Conservation (phyloP, 768 basidiomycete species). For the Boletus subcaerulescens region DNA sequence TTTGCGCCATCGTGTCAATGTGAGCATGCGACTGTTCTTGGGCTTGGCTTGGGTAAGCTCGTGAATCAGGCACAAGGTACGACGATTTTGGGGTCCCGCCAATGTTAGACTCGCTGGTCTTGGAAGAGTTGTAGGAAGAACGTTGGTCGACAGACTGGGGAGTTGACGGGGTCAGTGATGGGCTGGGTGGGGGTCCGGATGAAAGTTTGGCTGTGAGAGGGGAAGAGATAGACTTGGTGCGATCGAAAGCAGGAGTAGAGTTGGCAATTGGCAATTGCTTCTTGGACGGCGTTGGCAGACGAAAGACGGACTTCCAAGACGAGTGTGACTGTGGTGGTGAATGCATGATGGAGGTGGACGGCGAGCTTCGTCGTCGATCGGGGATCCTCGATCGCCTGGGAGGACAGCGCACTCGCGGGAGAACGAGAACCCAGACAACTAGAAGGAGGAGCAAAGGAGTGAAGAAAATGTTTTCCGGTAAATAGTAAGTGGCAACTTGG, state of each 20-base stretch:
- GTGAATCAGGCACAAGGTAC: slow-evolving; percentile 30
- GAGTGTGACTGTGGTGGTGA: slow-evolving; percentile 24
- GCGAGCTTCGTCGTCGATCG: slow-evolving; percentile 23
- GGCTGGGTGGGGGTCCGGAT: slow-evolving; percentile 38
- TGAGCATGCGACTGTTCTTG: slow-evolving; percentile 7
- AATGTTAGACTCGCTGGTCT: slow-evolving; percentile 66
- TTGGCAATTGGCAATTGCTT: slow-evolving; percentile 41
- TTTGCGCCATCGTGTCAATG: slow-evolving; percentile 21
- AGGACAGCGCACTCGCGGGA: slow-evolving; percentile 6
- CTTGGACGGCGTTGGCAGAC: slow-evolving; percentile 64
- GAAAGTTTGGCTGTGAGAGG: slow-evolving; percentile 20
- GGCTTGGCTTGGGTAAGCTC: slow-evolving; percentile 7
- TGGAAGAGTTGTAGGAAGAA: slow-evolving; percentile 77
- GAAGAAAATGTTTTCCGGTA: slow-evolving; percentile 21
- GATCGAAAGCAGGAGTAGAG: slow-evolving; percentile 49
- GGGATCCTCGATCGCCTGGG: slow-evolving; percentile 20
- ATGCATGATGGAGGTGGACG: slow-evolving; percentile 21
- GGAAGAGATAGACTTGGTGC: slow-evolving; percentile 28
- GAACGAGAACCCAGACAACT: slow-evolving; percentile 1
- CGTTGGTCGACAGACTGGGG: slow-evolving; percentile 54
- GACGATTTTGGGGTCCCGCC: slow-evolving; percentile 28
- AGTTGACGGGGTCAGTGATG: slow-evolving; percentile 55
- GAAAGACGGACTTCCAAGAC: slow-evolving; percentile 74
- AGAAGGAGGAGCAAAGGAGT: not conserved
- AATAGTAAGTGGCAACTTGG: slow-evolving; percentile 4